Percentiles rank a stretch among this genome's conserved stretches.
Evolutionary conservation across 2,329 filamentous ascomycete genomes (phyloP).

Genomic region (Pleoardoris graminearum): DNA sequence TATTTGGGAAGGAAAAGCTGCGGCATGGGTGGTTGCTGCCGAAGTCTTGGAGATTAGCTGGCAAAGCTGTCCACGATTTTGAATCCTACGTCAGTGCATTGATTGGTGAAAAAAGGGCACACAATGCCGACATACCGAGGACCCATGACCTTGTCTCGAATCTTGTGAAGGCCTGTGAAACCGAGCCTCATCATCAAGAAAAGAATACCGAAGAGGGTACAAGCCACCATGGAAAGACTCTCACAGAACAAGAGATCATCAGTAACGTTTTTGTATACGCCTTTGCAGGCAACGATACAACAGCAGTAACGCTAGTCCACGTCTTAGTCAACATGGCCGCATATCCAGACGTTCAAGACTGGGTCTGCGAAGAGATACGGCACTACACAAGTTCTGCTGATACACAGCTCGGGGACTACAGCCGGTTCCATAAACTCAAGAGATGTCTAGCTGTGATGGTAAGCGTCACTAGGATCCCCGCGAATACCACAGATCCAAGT

Average conservation of each 20-base stretch:
- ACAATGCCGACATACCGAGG: constrained; percentile 1
- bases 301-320: constrained; percentile 48
- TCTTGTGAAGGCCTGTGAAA: constrained; percentile 2
- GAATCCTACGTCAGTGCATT: constrained; percentile 7
- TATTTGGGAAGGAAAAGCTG: constrained; percentile 10
- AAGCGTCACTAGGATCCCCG: no score
- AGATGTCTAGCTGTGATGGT: constrained; percentile 51
- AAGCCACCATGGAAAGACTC: not conserved
- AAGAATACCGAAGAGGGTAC: constrained; percentile 40
- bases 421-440: constrained; percentile 48
- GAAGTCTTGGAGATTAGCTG: constrained; percentile 11
- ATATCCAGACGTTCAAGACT: constrained; percentile 52
- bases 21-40: constrained; percentile 14
- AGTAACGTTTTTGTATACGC: constrained; percentile 56
- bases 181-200: constrained; percentile 4
- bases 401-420: constrained; percentile 39
- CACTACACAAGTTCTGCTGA: constrained; percentile 12
- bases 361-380: constrained; percentile 50
- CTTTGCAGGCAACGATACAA: constrained; percentile 58
- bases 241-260: constrained; percentile 18
- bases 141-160: constrained; percentile 11
- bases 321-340: constrained; percentile 51
- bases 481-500: no score
- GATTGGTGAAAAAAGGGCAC: constrained; percentile 13
- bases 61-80: constrained; percentile 10